A percentile compares a stretch with the other conserved stretches of the same genome.
These are phyloP conservation scores for Letharia columbiana DNA, from an alignment of 495 filamentous ascomycete species.

Conservation along the genomic window DNA sequence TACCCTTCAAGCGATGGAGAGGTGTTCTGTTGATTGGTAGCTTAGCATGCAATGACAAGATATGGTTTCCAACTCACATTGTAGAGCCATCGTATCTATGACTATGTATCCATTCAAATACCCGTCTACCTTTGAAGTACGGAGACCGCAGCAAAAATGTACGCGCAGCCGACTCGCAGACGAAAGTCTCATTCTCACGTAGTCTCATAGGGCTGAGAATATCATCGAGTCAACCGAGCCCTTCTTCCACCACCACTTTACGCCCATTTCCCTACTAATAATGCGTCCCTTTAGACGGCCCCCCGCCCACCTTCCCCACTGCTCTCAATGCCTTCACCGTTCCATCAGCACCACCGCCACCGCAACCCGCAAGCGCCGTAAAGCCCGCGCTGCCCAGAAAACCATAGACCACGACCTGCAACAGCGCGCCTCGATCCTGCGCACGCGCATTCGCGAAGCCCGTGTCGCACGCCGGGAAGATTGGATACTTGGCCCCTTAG, in stretches of 20 bases:
- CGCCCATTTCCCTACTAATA: neutral
- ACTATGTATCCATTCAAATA: neutral
- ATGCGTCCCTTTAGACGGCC: constrained; percentile 6
- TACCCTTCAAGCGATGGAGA: neutral
- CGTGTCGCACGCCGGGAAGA: constrained; percentile 46
- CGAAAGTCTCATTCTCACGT: neutral
- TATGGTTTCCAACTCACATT: neutral
- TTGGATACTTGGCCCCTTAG: constrained; percentile 65
- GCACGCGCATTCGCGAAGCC: neutral
- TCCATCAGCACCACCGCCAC: neutral
- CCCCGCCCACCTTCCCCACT: neutral
- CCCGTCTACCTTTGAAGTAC: neutral
- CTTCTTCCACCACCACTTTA: neutral
- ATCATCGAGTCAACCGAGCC: neutral
- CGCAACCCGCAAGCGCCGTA: neutral
- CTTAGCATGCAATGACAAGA: constrained; percentile 2
- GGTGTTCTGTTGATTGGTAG: neutral
- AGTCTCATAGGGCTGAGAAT: constrained; percentile 12
- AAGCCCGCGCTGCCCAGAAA: neutral
- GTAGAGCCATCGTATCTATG: neutral
- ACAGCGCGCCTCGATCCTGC: neutral
- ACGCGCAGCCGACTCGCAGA: too few relatives aligned
- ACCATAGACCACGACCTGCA: neutral
- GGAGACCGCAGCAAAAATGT: neutral
- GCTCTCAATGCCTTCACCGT: neutral